A percentile compares a stretch with the other conserved stretches of the same genome.
Conservation (phyloP, 257 asterid genomes). For the Solanum bulbocastanum region DNA sequence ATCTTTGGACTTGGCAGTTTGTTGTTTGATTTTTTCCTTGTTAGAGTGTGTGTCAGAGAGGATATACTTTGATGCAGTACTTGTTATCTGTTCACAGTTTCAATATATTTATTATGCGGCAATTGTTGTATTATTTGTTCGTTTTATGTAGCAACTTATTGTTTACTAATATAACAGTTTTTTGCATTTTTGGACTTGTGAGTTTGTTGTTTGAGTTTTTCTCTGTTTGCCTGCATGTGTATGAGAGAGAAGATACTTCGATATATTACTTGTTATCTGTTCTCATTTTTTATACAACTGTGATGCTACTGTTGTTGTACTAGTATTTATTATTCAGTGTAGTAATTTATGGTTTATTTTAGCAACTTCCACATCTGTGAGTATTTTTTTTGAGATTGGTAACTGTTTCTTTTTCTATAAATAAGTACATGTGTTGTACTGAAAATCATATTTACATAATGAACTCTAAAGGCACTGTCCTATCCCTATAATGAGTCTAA, state of each 20-base stretch:
- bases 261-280: background rate
- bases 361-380: background rate
- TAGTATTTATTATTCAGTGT: background rate
- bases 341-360: background rate
- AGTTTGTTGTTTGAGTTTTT: background rate
- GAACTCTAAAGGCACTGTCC: no score
- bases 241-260: background rate
- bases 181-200: background rate
- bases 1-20: background rate
- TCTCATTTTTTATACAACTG: background rate
- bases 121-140: background rate
- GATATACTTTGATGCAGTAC: background rate
- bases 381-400: background rate
- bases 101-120: background rate
- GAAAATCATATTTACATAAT: no score
- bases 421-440: no score
- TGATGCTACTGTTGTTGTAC: background rate
- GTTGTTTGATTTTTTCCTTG: background rate
- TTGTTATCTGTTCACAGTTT: background rate
- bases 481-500: no score
- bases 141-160: background rate
- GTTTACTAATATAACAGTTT: background rate
- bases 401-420: no score
- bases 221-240: background rate
- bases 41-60: background rate